Evolutionary conservation across 148 eudicot species (phyloP).

Genomic region (Silene uniflora): DNA sequence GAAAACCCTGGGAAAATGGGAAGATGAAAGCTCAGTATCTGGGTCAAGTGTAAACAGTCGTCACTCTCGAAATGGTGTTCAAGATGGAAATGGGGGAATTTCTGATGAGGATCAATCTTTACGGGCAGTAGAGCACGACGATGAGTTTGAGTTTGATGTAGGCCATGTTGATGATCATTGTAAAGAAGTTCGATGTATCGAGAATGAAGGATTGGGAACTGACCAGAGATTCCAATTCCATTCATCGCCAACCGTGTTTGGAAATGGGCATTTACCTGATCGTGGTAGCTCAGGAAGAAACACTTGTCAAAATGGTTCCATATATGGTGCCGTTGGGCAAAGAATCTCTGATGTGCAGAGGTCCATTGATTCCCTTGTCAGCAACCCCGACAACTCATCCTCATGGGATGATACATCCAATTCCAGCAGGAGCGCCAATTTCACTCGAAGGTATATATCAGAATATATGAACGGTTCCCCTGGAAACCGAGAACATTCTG

Average conservation of each 20-base stretch:
- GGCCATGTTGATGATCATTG: conserved; percentile 55
- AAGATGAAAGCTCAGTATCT: conserved; percentile 48
- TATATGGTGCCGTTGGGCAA: conserved; percentile 42
- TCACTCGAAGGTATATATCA: conserved; percentile 44
- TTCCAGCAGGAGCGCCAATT: conserved; percentile 40
- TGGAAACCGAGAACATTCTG: conserved; percentile 37
- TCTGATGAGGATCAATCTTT: conserved; percentile 24
- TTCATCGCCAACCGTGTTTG: conserved; percentile 24
- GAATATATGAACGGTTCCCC: conserved; percentile 37
- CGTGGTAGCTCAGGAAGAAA: conserved; percentile 29
- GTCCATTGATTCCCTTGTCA: conserved; percentile 51
- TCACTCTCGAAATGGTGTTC: conserved; percentile 20
- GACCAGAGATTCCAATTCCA: conserved; percentile 24
- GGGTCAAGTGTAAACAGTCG: conserved; percentile 40
- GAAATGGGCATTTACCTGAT: conserved; percentile 26
- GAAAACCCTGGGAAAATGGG: conserved; percentile 40
- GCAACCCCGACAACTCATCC: conserved; percentile 37
- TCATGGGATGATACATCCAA: conserved; percentile 35
- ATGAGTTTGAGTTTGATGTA: conserved; percentile 26
- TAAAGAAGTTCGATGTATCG: conserved; percentile 78
- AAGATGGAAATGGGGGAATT: conserved; percentile 24
- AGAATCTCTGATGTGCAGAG: conserved; percentile 53
- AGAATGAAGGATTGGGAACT: conserved; percentile 47
- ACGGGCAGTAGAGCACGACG: conserved; percentile 17
- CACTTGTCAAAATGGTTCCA: conserved; percentile 37